These are phyloP conservation scores for Lotus japonicus DNA, from an alignment of 306 rosid genomes.

Conservation along the genomic window DNA sequence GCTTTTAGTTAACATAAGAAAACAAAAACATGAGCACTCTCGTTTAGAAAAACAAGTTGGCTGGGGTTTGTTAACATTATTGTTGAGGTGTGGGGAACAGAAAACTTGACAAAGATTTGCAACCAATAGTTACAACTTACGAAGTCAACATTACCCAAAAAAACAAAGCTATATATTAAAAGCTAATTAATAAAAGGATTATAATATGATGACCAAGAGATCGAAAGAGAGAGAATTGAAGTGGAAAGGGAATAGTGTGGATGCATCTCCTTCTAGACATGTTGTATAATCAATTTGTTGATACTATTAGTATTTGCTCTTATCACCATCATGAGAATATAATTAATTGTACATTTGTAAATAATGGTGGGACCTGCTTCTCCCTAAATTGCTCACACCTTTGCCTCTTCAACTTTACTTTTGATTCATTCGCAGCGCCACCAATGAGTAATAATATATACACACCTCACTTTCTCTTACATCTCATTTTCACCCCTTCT, in stretches of 20 bases:
- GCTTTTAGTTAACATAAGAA: slow-evolving; percentile 15
- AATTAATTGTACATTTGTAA: not conserved
- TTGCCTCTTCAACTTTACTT: not conserved
- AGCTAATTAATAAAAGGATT: not conserved
- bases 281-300: no score
- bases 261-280: slow-evolving; percentile 2
- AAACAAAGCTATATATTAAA: not conserved
- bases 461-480: no score
- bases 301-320: no score
- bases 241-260: not conserved
- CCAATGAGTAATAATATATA: no score
- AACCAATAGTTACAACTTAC: slow-evolving; percentile 3
- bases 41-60: not conserved
- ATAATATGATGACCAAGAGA: not conserved
- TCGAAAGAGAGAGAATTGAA: not conserved
- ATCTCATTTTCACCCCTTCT: no score
- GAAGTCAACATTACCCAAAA: slow-evolving; percentile 28
- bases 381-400: not conserved
- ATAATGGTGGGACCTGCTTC: not conserved
- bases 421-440: not conserved
- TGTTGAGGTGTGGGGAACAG: slow-evolving; percentile 19
- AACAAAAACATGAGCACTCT: slow-evolving; percentile 5
- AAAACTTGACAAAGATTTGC: slow-evolving; percentile 26
- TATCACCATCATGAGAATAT: not conserved
- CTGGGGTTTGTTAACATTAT: not conserved